Evolutionary conservation across 2,329 filamentous ascomycete species (phyloP).

Genomic region (Aspergillus amoenus): DNA sequence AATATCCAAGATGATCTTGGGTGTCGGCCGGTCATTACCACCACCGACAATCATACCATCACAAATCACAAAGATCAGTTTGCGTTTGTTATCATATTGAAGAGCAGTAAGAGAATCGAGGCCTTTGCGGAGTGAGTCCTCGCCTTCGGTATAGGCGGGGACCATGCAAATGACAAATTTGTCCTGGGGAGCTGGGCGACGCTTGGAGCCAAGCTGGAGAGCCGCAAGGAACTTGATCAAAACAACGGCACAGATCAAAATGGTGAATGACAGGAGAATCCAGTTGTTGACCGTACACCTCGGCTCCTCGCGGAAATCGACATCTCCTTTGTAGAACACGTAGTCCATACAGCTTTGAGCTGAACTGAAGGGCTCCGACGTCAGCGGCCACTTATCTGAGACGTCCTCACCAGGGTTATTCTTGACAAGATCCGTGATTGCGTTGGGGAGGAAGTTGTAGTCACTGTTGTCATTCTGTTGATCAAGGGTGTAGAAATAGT

Average conservation of each 20-base stretch:
- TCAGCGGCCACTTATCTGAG: slow-evolving; percentile 60
- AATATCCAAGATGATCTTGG: slow-evolving; percentile 96
- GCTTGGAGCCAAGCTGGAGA: slow-evolving; percentile 88
- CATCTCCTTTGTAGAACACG: slow-evolving; percentile 76
- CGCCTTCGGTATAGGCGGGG: slow-evolving; percentile 95
- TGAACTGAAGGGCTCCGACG: slow-evolving; percentile 55
- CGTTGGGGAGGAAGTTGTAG: slow-evolving; percentile 71
- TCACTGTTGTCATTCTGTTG: slow-evolving; percentile 52
- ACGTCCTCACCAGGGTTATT: slow-evolving; percentile 79
- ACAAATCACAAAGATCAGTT: slow-evolving; percentile 54
- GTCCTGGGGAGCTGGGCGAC: slow-evolving; percentile 84
- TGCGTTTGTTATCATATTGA: slow-evolving; percentile 97
- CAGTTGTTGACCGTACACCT: slow-evolving; percentile 88
- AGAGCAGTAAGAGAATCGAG: slow-evolving; percentile 91
- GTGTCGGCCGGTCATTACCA: slow-evolving; percentile 93
- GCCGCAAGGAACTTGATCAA: slow-evolving; percentile 87
- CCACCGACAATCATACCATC: slow-evolving; percentile 79
- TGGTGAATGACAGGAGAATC: slow-evolving; percentile 81
- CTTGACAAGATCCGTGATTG: slow-evolving; percentile 67
- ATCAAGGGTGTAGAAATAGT: slow-evolving; percentile 81
- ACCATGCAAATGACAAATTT: slow-evolving; percentile 99
- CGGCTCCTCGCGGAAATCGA: slow-evolving; percentile 76
- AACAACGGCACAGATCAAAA: slow-evolving; percentile 78
- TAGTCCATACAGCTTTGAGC: slow-evolving; percentile 80
- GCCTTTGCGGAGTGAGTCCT: slow-evolving; percentile 89